These are phyloP conservation scores for Globisporangium heterothallicum DNA, from an alignment of 352 stramenopile species.

Conservation along the genomic window DNA sequence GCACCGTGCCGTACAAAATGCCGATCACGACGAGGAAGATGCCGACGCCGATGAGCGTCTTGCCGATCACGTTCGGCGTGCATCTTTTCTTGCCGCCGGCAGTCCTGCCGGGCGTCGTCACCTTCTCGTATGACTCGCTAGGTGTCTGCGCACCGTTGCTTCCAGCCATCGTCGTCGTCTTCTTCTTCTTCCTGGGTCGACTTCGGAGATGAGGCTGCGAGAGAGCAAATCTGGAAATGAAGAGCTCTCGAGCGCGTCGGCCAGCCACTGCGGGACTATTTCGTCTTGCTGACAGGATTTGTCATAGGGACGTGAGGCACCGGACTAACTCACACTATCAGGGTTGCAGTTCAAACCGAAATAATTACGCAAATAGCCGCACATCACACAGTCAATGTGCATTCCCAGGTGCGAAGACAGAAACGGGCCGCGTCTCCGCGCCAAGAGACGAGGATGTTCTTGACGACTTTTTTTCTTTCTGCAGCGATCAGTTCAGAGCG, in stretches of 20 bases:
- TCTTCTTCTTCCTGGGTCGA: neutral
- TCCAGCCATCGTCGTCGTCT: neutral
- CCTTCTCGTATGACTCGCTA: constrained; percentile 15
- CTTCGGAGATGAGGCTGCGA: neutral
- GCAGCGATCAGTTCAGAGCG: too few species aligned
- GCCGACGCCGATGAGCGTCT: constrained; percentile 27
- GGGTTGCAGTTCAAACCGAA: neutral
- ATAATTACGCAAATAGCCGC: neutral
- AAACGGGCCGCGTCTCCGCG: neutral
- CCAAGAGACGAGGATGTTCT: neutral
- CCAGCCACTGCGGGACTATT: neutral
- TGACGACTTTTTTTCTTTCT: too few species aligned
- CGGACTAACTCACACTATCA: neutral
- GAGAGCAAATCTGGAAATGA: neutral
- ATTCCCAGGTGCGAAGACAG: neutral
- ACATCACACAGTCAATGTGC: neutral
- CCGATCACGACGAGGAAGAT: constrained; percentile 27
- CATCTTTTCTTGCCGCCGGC: constrained; percentile 18
- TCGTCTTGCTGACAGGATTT: too few species aligned
- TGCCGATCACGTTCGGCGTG: constrained; percentile 23
- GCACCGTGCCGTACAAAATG: constrained; percentile 33
- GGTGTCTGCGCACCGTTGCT: constrained; percentile 4
- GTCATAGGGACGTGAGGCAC: too few species aligned
- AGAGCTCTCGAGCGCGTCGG: neutral
- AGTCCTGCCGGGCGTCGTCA: constrained; percentile 5